Evolutionary conservation across 1,139 yeast species (phyloP).

Genomic region (Tardiomyces depauwii): DNA sequence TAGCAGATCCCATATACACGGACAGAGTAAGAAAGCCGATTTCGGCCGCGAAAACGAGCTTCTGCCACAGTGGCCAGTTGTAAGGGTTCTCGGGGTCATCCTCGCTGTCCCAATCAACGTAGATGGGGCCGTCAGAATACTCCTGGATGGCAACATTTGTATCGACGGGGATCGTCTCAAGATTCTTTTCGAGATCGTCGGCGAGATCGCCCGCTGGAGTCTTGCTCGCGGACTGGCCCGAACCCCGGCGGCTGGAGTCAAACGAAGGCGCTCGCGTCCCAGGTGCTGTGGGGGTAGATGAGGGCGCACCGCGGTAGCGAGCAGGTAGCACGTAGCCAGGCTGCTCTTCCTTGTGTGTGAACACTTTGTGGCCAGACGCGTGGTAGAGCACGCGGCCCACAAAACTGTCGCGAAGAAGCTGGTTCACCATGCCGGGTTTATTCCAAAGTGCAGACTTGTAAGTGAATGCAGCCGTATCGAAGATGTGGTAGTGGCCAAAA

Average conservation of each 20-base stretch:
- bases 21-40: conserved; percentile 38
- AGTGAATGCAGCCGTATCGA: no score
- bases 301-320: neutral
- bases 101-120: conserved; percentile 35
- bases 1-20: conserved; percentile 52
- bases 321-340: neutral
- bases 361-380: neutral
- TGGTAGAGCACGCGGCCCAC: neutral
- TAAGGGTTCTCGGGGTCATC: conserved; percentile 48
- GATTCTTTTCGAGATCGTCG: neutral
- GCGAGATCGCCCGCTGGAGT: neutral
- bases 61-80: conserved; percentile 39
- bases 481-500: no score
- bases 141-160: neutral
- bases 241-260: neutral
- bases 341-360: neutral
- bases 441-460: no score
- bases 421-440: neutral
- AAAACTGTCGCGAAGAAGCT: neutral
- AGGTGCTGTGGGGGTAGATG: neutral
- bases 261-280: neutral
- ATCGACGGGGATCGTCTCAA: neutral
- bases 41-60: conserved; percentile 30
- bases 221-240: neutral
- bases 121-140: neutral